Percentiles rank a stretch among this genome's conserved stretches.
Conservation (phyloP, 208 protist species). For the Trypanosoma theileri region DNA sequence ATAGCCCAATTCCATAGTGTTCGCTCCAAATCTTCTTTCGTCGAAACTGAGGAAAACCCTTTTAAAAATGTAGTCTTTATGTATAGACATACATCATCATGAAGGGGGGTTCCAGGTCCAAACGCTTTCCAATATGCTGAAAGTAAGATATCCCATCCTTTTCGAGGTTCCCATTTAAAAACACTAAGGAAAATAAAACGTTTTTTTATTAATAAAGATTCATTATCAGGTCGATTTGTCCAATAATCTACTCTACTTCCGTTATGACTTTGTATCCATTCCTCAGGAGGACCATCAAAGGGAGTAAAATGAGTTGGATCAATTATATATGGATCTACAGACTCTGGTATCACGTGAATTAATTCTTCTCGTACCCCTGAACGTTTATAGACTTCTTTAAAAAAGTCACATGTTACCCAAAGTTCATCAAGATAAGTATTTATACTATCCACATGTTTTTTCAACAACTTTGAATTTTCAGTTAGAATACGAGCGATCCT, state of each 20-base stretch:
- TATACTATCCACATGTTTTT: neutral
- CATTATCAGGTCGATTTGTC: slow-evolving; percentile 25
- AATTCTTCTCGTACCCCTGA: slow-evolving; percentile 28
- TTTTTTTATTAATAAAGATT: slow-evolving; percentile 16
- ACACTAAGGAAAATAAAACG: slow-evolving; percentile 53
- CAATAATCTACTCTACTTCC: slow-evolving; percentile 1
- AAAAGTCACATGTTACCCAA: slow-evolving; percentile 57
- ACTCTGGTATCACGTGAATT: slow-evolving; percentile 47
- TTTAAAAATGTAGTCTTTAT: slow-evolving; percentile 6
- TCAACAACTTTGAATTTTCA: slow-evolving; percentile 1
- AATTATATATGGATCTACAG: slow-evolving; percentile 55
- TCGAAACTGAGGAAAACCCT: neutral
- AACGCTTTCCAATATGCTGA: slow-evolving; percentile 52
- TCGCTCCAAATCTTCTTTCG: neutral
- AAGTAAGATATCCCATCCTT: slow-evolving; percentile 68
- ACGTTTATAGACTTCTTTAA: slow-evolving; percentile 35
- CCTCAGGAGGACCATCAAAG: slow-evolving; percentile 1
- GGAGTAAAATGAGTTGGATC: slow-evolving; percentile 30
- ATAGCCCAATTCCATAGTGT: slow-evolving; percentile 6
- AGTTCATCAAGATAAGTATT: slow-evolving; percentile 35
- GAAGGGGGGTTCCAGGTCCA: slow-evolving; percentile 12
- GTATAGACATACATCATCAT: slow-evolving; percentile 13
- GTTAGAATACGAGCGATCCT: slow-evolving; percentile 7
- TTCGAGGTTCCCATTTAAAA: slow-evolving; percentile 75
- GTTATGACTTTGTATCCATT: neutral